phyloP scores from a whole-genome alignment of 768 basidiomycete species.

The Trametes meyenii region DNA sequence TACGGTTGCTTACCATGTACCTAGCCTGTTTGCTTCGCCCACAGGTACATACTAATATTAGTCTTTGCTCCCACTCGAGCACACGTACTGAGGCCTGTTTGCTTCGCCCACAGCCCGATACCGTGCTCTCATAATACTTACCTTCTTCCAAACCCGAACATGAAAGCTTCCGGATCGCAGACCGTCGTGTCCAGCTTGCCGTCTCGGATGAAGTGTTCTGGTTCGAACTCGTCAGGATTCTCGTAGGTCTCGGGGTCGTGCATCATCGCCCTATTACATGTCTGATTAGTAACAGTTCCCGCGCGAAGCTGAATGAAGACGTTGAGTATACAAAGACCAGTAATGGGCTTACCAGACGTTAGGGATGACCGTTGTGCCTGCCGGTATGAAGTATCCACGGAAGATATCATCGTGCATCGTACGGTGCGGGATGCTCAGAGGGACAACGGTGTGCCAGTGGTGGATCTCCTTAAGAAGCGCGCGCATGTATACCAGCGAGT shows the following conservation, averaged over 20 bases:
- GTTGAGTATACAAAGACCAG: constrained; percentile 5
- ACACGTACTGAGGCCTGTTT: too few relatives aligned
- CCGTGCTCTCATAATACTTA: too few relatives aligned
- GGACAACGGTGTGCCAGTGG: constrained; percentile 39
- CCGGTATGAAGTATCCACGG: constrained; percentile 30
- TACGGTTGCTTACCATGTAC: too few relatives aligned
- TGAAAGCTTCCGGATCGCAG: constrained; percentile 5
- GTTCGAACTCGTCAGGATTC: constrained; percentile 11
- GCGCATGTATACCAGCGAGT: constrained; percentile 26
- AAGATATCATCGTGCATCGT: constrained; percentile 27
- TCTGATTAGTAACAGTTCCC: not conserved
- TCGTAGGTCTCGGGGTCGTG: constrained; percentile 13
- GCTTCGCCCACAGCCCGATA: too few relatives aligned
- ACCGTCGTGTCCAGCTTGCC: constrained; percentile 1
- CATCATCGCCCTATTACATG: constrained; percentile 3
- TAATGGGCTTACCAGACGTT: constrained; percentile 30
- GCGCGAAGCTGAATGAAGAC: not conserved
- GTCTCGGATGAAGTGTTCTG: constrained; percentile 15
- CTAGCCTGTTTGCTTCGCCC: too few relatives aligned
- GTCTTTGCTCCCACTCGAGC: too few relatives aligned
- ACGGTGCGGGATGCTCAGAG: constrained; percentile 30
- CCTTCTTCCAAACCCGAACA: constrained; percentile 21
- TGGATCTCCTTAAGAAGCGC: constrained; percentile 30
- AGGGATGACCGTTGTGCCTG: constrained; percentile 26
- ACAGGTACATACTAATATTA: too few relatives aligned